A percentile compares a stretch with the other conserved stretches of the same genome.
These are phyloP conservation scores for Arabis hirsuta DNA, from an alignment of 345 rosid species.

Conservation along the genomic window DNA sequence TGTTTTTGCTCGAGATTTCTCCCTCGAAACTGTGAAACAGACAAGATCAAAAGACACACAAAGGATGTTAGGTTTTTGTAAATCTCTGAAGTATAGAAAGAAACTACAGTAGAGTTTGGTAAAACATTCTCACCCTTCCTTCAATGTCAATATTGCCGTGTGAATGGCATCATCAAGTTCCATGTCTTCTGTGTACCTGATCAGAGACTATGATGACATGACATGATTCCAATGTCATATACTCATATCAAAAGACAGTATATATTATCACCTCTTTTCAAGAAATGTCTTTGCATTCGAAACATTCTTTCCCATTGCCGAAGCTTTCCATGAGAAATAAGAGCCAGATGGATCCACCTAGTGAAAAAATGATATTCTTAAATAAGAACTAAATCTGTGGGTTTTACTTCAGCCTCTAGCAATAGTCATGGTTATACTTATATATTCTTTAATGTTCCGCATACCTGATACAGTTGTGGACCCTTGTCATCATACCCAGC, in stretches of 20 bases:
- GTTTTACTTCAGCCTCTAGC: background rate
- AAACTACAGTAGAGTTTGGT: background rate
- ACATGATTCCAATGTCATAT: constrained; percentile 22
- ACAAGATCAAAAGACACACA: background rate
- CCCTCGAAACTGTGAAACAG: constrained; percentile 76
- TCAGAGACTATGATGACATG: constrained; percentile 24
- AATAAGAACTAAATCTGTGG: background rate
- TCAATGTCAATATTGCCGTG: constrained; percentile 90
- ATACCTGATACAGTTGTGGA: constrained; percentile 92
- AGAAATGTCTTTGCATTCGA: constrained; percentile 98
- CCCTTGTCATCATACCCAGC: constrained; percentile 97
- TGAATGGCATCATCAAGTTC: constrained; percentile 99
- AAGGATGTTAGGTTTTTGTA: background rate
- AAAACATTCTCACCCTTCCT: constrained; percentile 72
- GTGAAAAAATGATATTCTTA: background rate
- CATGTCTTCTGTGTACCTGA: constrained; percentile 94
- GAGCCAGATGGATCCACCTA: constrained; percentile 99
- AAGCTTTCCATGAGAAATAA: constrained; percentile 99
- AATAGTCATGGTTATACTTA: background rate
- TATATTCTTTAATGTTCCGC: background rate
- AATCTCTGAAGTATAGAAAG: background rate
- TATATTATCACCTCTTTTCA: constrained; percentile 73
- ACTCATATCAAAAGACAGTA: constrained; percentile 11
- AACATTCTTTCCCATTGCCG: constrained; percentile 99
- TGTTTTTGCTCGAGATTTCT: constrained; percentile 80